phyloP scores from a whole-genome alignment of 2,329 filamentous ascomycete genomes.

The Alternaria sp. region DNA sequence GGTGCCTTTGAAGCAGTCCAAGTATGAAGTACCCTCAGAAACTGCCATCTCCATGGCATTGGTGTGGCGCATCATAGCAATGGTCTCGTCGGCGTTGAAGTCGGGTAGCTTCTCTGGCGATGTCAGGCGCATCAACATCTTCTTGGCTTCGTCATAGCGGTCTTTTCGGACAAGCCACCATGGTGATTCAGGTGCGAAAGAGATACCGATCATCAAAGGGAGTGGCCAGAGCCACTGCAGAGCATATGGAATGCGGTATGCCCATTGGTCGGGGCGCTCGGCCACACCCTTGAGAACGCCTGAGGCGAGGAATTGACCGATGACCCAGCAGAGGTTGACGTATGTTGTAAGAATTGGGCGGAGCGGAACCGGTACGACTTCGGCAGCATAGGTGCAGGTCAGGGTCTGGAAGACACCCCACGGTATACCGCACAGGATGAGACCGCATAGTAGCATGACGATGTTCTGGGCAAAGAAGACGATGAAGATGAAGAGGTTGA shows the following conservation, averaged over 20 bases:
- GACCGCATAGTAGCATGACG: slow-evolving; percentile 67
- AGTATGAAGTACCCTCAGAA: slow-evolving; percentile 71
- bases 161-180: slow-evolving; percentile 78
- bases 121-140: slow-evolving; percentile 70
- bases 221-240: slow-evolving; percentile 81
- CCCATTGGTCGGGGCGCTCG: slow-evolving; percentile 70
- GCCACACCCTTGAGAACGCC: slow-evolving; percentile 74
- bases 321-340: slow-evolving; percentile 78
- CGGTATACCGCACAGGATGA: slow-evolving; percentile 60
- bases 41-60: slow-evolving; percentile 80
- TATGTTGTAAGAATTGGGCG: slow-evolving; percentile 69
- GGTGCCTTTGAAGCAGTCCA: slow-evolving; percentile 85
- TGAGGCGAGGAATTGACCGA: slow-evolving; percentile 76
- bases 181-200: slow-evolving; percentile 73
- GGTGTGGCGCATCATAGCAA: slow-evolving; percentile 92
- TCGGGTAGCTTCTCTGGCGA: slow-evolving; percentile 57
- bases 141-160: slow-evolving; percentile 70
- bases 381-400: slow-evolving; percentile 59
- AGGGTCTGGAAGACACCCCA: slow-evolving; percentile 60
- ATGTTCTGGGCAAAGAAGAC: slow-evolving; percentile 51
- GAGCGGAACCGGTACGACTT: slow-evolving; percentile 74
- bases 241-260: slow-evolving; percentile 71
- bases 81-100: slow-evolving; percentile 59
- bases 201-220: slow-evolving; percentile 71
- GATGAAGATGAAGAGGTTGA: slow-evolving; percentile 47